Evolutionary conservation across 768 basidiomycete species (phyloP).

Genomic region (Tubosaeta brunneosetosa): DNA sequence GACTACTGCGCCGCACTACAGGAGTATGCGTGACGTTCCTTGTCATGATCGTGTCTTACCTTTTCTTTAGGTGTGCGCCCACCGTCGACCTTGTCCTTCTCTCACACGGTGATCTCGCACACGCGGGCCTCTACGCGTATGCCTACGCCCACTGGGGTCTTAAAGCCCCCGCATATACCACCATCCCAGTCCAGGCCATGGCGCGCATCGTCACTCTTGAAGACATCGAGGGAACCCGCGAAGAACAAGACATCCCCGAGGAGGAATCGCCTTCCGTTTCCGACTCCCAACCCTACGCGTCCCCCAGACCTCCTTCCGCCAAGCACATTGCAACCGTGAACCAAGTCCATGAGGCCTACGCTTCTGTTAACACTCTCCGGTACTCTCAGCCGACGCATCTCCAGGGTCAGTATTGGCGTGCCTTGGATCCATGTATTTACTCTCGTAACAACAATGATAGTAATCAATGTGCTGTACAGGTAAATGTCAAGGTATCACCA

Average conservation of each 20-base stretch:
- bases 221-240: slow-evolving; percentile 76
- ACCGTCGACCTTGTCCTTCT: slow-evolving; percentile 86
- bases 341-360: slow-evolving; percentile 91
- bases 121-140: slow-evolving; percentile 90
- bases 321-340: slow-evolving; percentile 73
- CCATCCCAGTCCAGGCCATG: slow-evolving; percentile 94
- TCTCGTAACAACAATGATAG: not conserved
- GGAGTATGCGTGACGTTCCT: slow-evolving; percentile 47
- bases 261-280: slow-evolving; percentile 20
- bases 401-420: slow-evolving; percentile 55
- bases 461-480: slow-evolving; percentile 39
- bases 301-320: slow-evolving; percentile 14
- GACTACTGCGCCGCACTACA: slow-evolving; percentile 63
- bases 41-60: slow-evolving; percentile 2
- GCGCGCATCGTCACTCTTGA: slow-evolving; percentile 87
- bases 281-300: slow-evolving; percentile 25
- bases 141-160: slow-evolving; percentile 85
- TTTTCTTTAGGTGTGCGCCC: slow-evolving; percentile 58
- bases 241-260: slow-evolving; percentile 59
- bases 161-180: slow-evolving; percentile 88
- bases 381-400: slow-evolving; percentile 96
- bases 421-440: slow-evolving; percentile 4
- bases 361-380: slow-evolving; percentile 83
- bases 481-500: slow-evolving; percentile 87
- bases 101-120: slow-evolving; percentile 88